Conservation (phyloP, 768 basidiomycete species). For the Amanita phalloides region DNA sequence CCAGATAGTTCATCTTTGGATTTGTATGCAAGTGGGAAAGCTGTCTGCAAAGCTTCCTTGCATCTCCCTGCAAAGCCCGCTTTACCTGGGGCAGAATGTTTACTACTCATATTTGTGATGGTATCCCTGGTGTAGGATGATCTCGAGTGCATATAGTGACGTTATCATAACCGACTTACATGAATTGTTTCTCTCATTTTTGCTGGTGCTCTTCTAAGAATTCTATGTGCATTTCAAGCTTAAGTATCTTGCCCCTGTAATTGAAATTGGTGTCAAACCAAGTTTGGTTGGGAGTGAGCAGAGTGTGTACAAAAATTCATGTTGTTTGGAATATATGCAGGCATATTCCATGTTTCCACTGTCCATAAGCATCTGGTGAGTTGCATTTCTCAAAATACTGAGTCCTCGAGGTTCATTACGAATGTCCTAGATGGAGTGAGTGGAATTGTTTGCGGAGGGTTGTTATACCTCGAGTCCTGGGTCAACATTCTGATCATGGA, state of each 20-base stretch:
- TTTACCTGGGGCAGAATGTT: neutral
- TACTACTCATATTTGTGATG: neutral
- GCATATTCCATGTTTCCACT: neutral
- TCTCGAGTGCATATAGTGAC: constrained; percentile 1
- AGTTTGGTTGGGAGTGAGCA: neutral
- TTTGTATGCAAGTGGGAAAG: constrained; percentile 1
- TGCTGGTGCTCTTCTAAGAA: neutral
- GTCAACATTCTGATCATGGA: neutral
- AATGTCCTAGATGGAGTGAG: neutral
- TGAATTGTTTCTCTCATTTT: neutral
- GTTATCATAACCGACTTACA: neutral
- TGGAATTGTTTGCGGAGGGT: neutral
- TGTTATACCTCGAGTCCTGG: neutral
- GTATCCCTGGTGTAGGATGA: too few relatives aligned
- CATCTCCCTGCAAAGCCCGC: neutral
- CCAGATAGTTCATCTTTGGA: neutral
- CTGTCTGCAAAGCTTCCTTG: neutral
- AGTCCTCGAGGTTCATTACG: neutral
- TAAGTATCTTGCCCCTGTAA: neutral
- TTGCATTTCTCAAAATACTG: neutral
- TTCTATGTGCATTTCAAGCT: neutral
- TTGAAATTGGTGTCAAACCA: neutral
- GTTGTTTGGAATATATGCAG: neutral
- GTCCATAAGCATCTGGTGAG: neutral
- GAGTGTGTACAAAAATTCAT: neutral